Evolutionary conservation across 1,284 basidiomycete genomes (phyloP), one percentile per base, ranked within the genome.

Genomic region (Leccinum subrobustum): DNA sequence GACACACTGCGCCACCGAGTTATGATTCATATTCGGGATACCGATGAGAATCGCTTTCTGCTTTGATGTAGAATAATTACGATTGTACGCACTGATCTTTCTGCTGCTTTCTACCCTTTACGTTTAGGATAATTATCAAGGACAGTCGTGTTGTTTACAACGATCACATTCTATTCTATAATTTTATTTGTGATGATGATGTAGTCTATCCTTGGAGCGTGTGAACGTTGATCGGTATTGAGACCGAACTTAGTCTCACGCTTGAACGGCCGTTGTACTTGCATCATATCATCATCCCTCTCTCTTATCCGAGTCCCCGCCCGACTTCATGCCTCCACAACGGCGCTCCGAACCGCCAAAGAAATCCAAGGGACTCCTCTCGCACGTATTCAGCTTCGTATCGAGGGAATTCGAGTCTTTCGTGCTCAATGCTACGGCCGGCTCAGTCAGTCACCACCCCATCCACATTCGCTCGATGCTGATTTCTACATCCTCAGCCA

Each of bases 401-500:
- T 83, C 88, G n/a, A 78, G 83, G 52, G 89, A 91, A 71, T 68
- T 91, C 31, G 84, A 84, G 54, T 86, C 85, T 14, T 91, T 91
- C 71, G 79, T 91, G 18, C 74, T 81, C 42, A 86, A 78, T 66
- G 89, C 89, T 56, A 84, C 85, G 4, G 60, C 87, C 3, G 75
- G 76, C 37, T 57, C 58, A 62, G 66, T 67, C 66, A 64, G 70
- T 68, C 53, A n/a, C n/a, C 12, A n/a, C 8, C 3, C 39, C 31
- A 25, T 52, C 25, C 16, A 12, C 5, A 29, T 37, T 48, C 42
- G 6, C 14, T 57, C 25, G 20, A 4, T 53, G 33, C 58, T 72
- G 52, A 64, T 54, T 29, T 8, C 37, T 18, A 16, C 53, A 31
- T 56, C 20, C 33, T 12, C 57, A 70, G 69, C 57, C 20, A 51